phyloP scores from a whole-genome alignment of 1,284 basidiomycete species.

The Pyrrhoderma noxium region DNA sequence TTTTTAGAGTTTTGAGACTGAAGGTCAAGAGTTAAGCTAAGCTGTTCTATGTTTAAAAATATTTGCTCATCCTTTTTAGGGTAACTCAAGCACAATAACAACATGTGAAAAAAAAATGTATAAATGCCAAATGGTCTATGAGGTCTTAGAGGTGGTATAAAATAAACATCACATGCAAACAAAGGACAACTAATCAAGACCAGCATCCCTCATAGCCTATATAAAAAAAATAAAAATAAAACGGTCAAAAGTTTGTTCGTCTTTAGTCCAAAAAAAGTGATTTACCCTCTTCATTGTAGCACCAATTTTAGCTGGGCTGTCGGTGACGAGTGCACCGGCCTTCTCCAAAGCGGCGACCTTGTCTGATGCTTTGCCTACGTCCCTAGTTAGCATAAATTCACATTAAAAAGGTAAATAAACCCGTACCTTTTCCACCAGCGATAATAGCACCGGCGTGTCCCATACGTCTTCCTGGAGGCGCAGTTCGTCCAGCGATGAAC shows the following conservation, averaged over 20 bases:
- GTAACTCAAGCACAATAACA: too few species aligned
- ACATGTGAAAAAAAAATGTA: too few species aligned
- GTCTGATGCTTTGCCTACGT: constrained; percentile 79
- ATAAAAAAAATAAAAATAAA: constrained; percentile 8
- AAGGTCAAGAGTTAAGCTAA: too few species aligned
- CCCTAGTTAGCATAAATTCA: background rate
- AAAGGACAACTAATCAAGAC: constrained; percentile 51
- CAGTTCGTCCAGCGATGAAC: constrained; percentile 97
- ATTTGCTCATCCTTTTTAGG: too few species aligned
- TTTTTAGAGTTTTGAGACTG: too few species aligned
- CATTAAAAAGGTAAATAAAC: background rate
- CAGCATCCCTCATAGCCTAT: constrained; percentile 80
- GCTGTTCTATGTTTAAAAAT: too few species aligned
- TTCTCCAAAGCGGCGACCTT: constrained; percentile 93
- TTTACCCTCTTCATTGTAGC: constrained; percentile 76
- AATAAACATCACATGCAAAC: constrained; percentile 6
- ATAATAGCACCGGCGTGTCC: constrained; percentile 99
- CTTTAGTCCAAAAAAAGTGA: background rate
- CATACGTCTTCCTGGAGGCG: constrained; percentile 97
- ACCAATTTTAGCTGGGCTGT: constrained; percentile 95
- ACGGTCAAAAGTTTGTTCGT: constrained; percentile 9
- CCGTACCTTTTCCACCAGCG: constrained; percentile 87
- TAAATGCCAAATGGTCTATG: background rate
- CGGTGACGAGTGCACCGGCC: constrained; percentile 91
- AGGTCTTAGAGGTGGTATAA: background rate